Conservation (phyloP, 805 yeast species). For the Kazachstania bromeliacearum region DNA sequence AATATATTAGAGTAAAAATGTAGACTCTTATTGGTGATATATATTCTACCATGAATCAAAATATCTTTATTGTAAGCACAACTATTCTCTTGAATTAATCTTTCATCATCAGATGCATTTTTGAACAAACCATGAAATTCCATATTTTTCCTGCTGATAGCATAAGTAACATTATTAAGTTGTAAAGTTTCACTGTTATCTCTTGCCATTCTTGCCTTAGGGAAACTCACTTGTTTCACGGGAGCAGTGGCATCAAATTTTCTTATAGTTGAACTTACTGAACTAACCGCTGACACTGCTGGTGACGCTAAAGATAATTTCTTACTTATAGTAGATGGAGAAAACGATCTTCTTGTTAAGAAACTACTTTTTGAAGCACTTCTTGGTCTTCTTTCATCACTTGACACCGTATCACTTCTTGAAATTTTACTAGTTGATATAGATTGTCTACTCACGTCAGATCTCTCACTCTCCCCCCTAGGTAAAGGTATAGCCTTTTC, state of each 20-base stretch:
- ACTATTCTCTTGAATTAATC: constrained; percentile 49
- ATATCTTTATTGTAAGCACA: constrained; percentile 63
- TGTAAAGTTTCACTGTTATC: not conserved
- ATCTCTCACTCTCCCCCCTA: not conserved
- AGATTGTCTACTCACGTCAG: not conserved
- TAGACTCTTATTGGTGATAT: constrained; percentile 44
- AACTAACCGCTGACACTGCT: not conserved
- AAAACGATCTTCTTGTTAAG: constrained; percentile 17
- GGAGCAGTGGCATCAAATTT: not conserved
- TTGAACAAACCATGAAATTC: constrained; percentile 54
- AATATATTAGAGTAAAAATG: constrained; percentile 60
- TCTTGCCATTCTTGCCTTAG: not conserved
- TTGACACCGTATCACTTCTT: not conserved
- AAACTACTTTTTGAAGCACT: constrained; percentile 1
- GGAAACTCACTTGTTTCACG: constrained; percentile 2
- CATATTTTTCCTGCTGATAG: constrained; percentile 43
- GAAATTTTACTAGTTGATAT: no score
- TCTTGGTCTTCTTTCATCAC: constrained; percentile 2
- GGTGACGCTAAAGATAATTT: constrained; percentile 1
- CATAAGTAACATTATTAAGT: constrained; percentile 22
- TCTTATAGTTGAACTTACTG: no score
- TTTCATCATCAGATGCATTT: constrained; percentile 33
- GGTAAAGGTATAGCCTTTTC: not conserved
- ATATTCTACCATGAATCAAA: constrained; percentile 56
- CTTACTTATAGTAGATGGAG: constrained; percentile 12